Conservation (phyloP, 2,329 filamentous ascomycete genomes). For the Fusarium sp. region DNA sequence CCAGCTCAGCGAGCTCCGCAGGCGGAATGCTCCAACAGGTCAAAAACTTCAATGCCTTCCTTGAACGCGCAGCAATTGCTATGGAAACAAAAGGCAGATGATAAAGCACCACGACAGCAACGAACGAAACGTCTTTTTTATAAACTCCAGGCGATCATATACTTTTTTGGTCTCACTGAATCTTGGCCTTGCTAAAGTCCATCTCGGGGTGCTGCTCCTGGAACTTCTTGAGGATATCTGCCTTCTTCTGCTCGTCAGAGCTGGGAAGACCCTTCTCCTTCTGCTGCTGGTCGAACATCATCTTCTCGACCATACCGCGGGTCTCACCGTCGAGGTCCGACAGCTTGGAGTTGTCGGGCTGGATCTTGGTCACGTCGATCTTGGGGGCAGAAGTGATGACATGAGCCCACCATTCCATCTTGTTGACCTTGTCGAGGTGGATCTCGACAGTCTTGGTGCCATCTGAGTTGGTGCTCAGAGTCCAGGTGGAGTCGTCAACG, state of each 20-base stretch:
- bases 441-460: constrained; percentile 77
- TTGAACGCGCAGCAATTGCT: constrained; percentile 69
- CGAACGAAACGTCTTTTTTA: constrained; percentile 10
- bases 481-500: constrained; percentile 95
- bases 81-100: constrained; percentile 59
- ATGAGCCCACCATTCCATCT: constrained; percentile 98
- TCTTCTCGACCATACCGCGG: constrained; percentile 98
- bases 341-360: constrained; percentile 90
- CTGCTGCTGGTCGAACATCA: constrained; percentile 99
- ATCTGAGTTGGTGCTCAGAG: constrained; percentile 77
- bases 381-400: constrained; percentile 87
- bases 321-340: constrained; percentile 95
- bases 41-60: constrained; percentile 70
- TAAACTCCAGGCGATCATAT: constrained; percentile 11
- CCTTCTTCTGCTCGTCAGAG: constrained; percentile 95
- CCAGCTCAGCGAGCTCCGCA: constrained; percentile 60
- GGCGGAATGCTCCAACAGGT: constrained; percentile 68
- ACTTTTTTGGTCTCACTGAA: constrained; percentile 57
- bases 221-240: constrained; percentile 93
- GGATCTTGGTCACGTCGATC: constrained; percentile 96
- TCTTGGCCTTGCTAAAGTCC: constrained; percentile 78
- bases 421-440: constrained; percentile 94
- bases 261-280: constrained; percentile 92
- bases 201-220: constrained; percentile 81
- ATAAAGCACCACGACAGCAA: constrained; percentile 24